These are phyloP conservation scores for Vanilla planifolia DNA, from an alignment of 106 monocot genomes.

Conservation along the genomic window DNA sequence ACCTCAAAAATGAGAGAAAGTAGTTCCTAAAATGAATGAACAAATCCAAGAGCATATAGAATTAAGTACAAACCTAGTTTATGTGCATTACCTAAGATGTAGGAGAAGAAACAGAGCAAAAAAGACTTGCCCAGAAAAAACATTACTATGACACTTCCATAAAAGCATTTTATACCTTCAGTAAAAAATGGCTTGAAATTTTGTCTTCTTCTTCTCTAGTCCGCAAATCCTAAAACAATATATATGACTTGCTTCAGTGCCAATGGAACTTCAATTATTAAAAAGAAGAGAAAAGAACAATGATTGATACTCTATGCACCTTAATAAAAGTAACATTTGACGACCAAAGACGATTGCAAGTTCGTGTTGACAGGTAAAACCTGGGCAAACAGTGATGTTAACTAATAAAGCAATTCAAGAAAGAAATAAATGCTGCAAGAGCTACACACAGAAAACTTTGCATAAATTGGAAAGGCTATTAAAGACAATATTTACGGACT, in stretches of 20 bases:
- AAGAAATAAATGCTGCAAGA: not conserved
- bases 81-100: too few species aligned
- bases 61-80: too few species aligned
- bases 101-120: too few species aligned
- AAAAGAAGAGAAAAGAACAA: conserved; percentile 4
- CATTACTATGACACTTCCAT: too few species aligned
- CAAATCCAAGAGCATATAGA: too few species aligned
- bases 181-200: conserved; percentile 62
- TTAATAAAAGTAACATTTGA: conserved; percentile 60
- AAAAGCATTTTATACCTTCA: conserved; percentile 65
- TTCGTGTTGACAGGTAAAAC: conserved; percentile 79
- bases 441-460: not conserved
- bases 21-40: too few species aligned
- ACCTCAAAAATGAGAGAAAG: too few species aligned
- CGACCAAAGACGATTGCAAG: conserved; percentile 58
- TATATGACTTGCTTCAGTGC: not conserved
- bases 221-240: conserved; percentile 50
- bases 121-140: too few species aligned
- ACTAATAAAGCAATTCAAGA: not conserved
- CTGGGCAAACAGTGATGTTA: conserved; percentile 25
- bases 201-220: conserved; percentile 90
- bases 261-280: not conserved
- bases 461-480: not conserved
- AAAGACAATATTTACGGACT: not conserved
- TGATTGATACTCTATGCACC: conserved; percentile 23